Evolutionary conservation across 129 eudicot species (phyloP).

Genomic region (Glebionis coronaria): DNA sequence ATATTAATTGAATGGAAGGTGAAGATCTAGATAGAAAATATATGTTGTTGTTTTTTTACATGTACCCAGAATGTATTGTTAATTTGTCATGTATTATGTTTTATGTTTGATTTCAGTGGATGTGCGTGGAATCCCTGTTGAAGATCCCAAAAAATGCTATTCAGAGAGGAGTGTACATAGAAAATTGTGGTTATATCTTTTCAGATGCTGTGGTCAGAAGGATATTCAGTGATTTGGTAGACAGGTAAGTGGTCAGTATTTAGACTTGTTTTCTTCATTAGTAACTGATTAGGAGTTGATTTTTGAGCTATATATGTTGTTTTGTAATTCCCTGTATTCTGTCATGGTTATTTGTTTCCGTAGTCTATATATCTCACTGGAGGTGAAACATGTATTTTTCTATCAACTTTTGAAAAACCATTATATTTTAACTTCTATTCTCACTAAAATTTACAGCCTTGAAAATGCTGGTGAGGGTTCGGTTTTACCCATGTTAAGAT

Average conservation of each 20-base stretch:
- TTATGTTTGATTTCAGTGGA: conserved; percentile 59
- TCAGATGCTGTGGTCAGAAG: conserved; percentile 47
- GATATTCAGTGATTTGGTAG: conserved; percentile 69
- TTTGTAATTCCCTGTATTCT: no score
- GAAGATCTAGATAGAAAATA: neutral
- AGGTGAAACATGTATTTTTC: no score
- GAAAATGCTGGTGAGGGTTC: conserved; percentile 96
- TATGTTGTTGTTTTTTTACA: neutral
- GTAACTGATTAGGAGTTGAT: no score
- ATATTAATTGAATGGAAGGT: conserved; percentile 94
- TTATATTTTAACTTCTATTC: no score
- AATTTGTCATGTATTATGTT: conserved; percentile 10
- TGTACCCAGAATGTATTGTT: neutral
- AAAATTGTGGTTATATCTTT: conserved; percentile 30
- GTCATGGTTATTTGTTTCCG: no score
- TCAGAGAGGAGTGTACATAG: conserved; percentile 39
- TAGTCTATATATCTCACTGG: no score
- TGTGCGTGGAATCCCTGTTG: conserved; percentile 76
- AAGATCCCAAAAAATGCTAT: conserved; percentile 53
- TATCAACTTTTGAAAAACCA: no score
- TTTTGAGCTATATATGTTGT: no score
- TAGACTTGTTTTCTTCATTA: no score
- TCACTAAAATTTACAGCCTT: conserved; percentile 43
- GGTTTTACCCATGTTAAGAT: conserved; percentile 85
- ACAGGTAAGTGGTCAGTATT: conserved; percentile 48